phyloP scores from a whole-genome alignment of 169 alveolate genomes.

The Plasmodium gaboni region DNA sequence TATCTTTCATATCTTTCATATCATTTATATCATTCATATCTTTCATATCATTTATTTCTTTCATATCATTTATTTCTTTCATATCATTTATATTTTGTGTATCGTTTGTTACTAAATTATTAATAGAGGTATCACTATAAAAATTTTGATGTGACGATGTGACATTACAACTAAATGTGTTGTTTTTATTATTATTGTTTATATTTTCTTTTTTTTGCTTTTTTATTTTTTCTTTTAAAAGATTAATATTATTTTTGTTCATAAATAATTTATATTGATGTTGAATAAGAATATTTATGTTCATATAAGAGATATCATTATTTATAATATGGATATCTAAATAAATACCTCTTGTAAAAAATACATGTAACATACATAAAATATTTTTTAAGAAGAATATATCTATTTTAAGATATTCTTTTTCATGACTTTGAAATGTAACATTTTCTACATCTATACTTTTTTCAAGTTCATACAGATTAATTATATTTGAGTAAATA shows the following conservation, averaged over 20 bases:
- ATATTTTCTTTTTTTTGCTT: neutral
- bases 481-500: conserved; percentile 38
- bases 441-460: conserved; percentile 46
- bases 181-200: neutral
- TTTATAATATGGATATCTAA: conserved; percentile 24
- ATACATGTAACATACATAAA: conserved; percentile 59
- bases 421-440: conserved; percentile 60
- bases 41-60: neutral
- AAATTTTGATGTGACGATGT: too few relatives aligned
- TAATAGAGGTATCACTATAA: too few relatives aligned
- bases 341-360: conserved; percentile 17
- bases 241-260: neutral
- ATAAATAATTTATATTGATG: conserved; percentile 22
- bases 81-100: too few relatives aligned
- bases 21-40: too few relatives aligned
- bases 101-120: too few relatives aligned
- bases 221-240: neutral
- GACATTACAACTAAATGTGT: too few relatives aligned
- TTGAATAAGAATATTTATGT: conserved; percentile 3
- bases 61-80: too few relatives aligned
- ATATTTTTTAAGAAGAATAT: conserved; percentile 50
- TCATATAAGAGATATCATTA: conserved; percentile 28
- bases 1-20: too few relatives aligned
- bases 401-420: conserved; percentile 58
- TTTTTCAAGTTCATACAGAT: conserved; percentile 56